Conservation (phyloP, 2,329 filamentous ascomycete species). For the Hymenoscyphus infarciens region DNA sequence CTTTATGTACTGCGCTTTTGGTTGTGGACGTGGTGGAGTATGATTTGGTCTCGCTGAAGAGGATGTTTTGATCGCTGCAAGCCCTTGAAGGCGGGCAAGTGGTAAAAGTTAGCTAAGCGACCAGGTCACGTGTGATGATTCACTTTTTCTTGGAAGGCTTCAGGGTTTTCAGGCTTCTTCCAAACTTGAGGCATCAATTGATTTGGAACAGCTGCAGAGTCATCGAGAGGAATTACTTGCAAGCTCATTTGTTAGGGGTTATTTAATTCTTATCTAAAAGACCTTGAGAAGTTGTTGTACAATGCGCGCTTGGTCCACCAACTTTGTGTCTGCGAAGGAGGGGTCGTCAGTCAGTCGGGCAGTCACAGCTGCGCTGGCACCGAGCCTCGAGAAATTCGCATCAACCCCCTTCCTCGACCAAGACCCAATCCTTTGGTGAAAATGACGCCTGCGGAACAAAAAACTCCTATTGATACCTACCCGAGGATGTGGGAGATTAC, state of each 20-base stretch:
- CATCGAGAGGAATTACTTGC: not conserved
- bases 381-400: not conserved
- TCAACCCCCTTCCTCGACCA: not conserved
- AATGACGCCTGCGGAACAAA: not conserved
- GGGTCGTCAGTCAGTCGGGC: not conserved
- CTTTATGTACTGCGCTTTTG: constrained; percentile 28
- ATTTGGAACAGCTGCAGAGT: not conserved
- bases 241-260: not conserved
- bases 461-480: not conserved
- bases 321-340: not conserved
- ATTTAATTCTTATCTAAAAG: not conserved
- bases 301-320: not conserved
- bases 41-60: constrained; percentile 28
- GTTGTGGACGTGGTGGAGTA: constrained; percentile 34
- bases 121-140: constrained; percentile 11
- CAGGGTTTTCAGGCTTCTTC: not conserved
- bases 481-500: not conserved
- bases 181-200: not conserved
- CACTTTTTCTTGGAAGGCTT: not conserved
- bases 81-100: constrained; percentile 15
- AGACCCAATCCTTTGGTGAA: not conserved
- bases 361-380: not conserved
- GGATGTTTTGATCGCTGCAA: constrained; percentile 33
- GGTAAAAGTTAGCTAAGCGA: constrained; percentile 21
- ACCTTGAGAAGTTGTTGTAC: not conserved